Evolutionary conservation across 371 early-diverging fungal species (phyloP).

Genomic region (Mucor ambiguus): DNA sequence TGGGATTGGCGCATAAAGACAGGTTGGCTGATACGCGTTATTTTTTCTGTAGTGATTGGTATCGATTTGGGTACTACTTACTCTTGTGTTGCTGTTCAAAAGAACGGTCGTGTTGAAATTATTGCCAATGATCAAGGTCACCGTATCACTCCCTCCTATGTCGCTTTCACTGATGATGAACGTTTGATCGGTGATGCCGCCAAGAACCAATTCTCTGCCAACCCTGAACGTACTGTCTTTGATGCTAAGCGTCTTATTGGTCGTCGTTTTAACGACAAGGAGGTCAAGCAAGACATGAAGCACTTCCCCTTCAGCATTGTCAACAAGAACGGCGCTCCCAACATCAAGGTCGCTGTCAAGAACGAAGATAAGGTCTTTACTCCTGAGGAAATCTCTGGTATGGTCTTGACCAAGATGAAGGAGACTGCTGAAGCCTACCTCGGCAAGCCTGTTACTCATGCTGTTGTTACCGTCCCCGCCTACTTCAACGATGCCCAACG

Average conservation of each 20-base stretch:
- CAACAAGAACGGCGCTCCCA: constrained; percentile 80
- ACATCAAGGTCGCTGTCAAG: constrained; percentile 84
- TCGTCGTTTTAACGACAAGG: constrained; percentile 81
- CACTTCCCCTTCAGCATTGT: constrained; percentile 91
- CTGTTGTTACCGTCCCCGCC: constrained; percentile 82
- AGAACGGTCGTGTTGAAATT: constrained; percentile 87
- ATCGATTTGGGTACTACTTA: constrained; percentile 98
- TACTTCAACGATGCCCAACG: constrained; percentile 93
- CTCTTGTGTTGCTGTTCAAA: constrained; percentile 96
- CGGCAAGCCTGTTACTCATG: constrained; percentile 80
- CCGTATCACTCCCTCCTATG: constrained; percentile 91
- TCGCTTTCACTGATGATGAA: constrained; percentile 83
- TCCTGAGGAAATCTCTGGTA: constrained; percentile 97
- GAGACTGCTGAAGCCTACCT: constrained; percentile 80
- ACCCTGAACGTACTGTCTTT: constrained; percentile 90
- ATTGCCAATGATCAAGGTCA: constrained; percentile 82
- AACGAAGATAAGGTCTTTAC: constrained; percentile 90
- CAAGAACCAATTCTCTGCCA: constrained; percentile 80
- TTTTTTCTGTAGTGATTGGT: constrained; percentile 42
- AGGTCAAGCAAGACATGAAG: constrained; percentile 86
- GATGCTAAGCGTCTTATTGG: constrained; percentile 97
- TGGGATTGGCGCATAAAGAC: neutral
- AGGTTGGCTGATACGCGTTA: neutral
- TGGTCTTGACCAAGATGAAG: constrained; percentile 97
- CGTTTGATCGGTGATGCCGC: constrained; percentile 90